Evolutionary conservation across 2,329 filamentous ascomycete species (phyloP), one percentile per base, ranked within the genome.

Genomic region (Cercospora zeae-maydis): DNA sequence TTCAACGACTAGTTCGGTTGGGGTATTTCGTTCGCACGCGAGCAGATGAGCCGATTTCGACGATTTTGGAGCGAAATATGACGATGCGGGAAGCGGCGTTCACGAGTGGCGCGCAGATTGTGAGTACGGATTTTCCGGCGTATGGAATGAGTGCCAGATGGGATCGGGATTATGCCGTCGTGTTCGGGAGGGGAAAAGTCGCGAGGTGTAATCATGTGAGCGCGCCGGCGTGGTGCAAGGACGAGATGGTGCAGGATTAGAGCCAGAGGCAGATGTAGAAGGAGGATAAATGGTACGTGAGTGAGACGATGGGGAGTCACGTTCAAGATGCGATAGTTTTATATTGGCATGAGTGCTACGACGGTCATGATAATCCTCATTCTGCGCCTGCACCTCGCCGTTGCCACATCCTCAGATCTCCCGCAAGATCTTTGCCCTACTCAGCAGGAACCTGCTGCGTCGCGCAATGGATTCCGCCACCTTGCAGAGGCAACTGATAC

Each of bases 1-100:
- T 83, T 57, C 77, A 78, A 63, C 70, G 75, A 7, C 74, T 81
- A 37, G 80, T 83, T 21, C 71, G 72, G 55, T 79, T 78, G 9
- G 78, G 78, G 6, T 83, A 83, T 71, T 78, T 80, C 69, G 77
- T 83, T n/a, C 76, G 81, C 51, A 82, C 81, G 1, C 72, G 80
- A 42, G 75, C 79, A 3, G 81, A 83, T 70, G 75, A 77, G 27
- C 80, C 81, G 0, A 72, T 82, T 27, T 72, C 72, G 1, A 82
- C 80, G 0, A 71, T 83, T 5, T 63, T 80, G 16, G 68, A 70
- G 13, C 73, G 73, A 58, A 78, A 80, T 59, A 75, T 73, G 1
- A 79, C 78, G 24, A 79, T 76, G 76, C 72, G 79, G 16, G 78
- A 80, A 1, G 65, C 66, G 10, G 80, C 80, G 1, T 77, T 81